A percentile compares a stretch with the other conserved stretches of the same genome.
Conservation (phyloP, 169 alveolate genomes). For the Cryptosporidium canis region DNA sequence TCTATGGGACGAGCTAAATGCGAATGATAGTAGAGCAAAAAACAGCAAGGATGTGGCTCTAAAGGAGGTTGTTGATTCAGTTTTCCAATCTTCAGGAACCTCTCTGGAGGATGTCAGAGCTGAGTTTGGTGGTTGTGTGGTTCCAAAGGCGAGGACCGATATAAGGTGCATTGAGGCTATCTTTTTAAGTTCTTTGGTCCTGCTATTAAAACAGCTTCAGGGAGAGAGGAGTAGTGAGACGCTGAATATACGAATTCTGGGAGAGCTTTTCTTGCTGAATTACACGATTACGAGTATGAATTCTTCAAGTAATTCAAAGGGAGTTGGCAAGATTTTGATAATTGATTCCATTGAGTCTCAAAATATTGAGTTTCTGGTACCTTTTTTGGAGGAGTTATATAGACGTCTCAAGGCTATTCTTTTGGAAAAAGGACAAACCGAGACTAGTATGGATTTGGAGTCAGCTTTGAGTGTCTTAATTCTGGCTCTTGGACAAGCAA, state of each 20-base stretch:
- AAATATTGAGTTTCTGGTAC: conserved; percentile 1
- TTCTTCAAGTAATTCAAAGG: neutral
- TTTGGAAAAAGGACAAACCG: neutral
- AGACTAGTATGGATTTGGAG: neutral
- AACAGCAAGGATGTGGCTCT: neutral
- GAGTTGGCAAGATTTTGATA: neutral
- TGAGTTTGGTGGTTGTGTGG: neutral
- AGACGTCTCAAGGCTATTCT: neutral
- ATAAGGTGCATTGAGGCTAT: conserved; percentile 13
- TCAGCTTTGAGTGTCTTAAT: conserved; percentile 19
- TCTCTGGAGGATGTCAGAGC: neutral
- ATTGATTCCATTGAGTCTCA: conserved; percentile 8
- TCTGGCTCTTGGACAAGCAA: conserved; percentile 23
- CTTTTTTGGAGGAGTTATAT: conserved; percentile 36
- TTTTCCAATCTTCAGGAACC: neutral
- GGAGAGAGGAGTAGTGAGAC: neutral
- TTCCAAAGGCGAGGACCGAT: neutral
- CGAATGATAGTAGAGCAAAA: neutral
- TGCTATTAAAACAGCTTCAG: neutral
- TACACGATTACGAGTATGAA: conserved; percentile 18
- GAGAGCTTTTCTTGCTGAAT: conserved; percentile 24
- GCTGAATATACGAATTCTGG: conserved; percentile 47
- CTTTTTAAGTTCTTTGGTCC: neutral
- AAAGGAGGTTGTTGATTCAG: neutral
- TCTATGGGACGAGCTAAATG: conserved; percentile 55